A percentile compares a stretch with the other conserved stretches of the same genome.
phyloP scores from a whole-genome alignment of 805 yeast species.

The Schwanniomyces sp. region DNA sequence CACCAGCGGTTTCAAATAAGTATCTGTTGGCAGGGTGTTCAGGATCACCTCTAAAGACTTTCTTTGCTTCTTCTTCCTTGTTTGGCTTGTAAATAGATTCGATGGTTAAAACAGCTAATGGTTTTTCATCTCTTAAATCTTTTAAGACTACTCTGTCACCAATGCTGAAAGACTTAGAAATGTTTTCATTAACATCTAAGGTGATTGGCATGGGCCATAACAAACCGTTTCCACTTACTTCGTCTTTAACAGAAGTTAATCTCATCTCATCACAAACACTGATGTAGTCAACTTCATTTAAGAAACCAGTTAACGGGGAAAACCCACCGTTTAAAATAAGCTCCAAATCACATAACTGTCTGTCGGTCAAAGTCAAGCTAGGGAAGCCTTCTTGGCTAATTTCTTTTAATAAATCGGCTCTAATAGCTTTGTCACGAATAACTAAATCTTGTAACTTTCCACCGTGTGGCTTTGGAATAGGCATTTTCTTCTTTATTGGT shows the following conservation, averaged over 20 bases:
- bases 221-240: conserved; percentile 50
- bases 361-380: conserved; percentile 63
- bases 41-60: conserved; percentile 94
- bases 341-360: conserved; percentile 93
- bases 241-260: conserved; percentile 47
- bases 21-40: conserved; percentile 92
- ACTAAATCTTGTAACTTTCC: conserved; percentile 84
- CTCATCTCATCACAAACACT: conserved; percentile 71
- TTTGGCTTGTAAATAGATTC: conserved; percentile 80
- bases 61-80: conserved; percentile 74
- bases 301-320: conserved; percentile 74
- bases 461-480: conserved; percentile 80
- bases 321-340: conserved; percentile 91
- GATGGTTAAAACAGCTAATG: conserved; percentile 79
- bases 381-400: conserved; percentile 43
- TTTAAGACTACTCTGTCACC: conserved; percentile 71
- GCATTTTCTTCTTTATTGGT: conserved; percentile 39
- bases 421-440: conserved; percentile 71
- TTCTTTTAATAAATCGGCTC: conserved; percentile 56
- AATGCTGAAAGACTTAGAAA: conserved; percentile 39
- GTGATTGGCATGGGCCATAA: conserved; percentile 94
- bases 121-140: conserved; percentile 78
- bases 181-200: conserved; percentile 63
- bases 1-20: conserved; percentile 72
- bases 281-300: conserved; percentile 65